Evolutionary conservation across 78 protist species (phyloP).

Genomic region (Dictyostelium capitatum): DNA sequence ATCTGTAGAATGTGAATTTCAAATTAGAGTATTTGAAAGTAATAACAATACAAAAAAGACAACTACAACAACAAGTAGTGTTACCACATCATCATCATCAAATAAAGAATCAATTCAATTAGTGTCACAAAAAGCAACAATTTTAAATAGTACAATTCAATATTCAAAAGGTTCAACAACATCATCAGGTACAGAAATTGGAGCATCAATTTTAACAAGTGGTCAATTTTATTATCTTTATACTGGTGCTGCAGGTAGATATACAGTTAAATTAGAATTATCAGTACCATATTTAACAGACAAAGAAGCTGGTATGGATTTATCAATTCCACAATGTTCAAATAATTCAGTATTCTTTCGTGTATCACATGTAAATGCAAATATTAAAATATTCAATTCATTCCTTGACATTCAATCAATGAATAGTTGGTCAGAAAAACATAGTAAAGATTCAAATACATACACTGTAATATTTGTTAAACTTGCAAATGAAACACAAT

Average conservation of each 20-base stretch:
- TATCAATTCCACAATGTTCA: slow-evolving; percentile 54
- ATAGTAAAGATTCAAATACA: slow-evolving; percentile 15
- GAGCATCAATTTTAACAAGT: slow-evolving; percentile 16
- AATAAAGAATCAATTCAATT: slow-evolving; percentile 30
- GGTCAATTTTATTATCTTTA: slow-evolving; percentile 12
- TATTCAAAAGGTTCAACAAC: neutral
- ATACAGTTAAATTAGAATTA: neutral
- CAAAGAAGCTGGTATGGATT: slow-evolving; percentile 66
- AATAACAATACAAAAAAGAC: neutral
- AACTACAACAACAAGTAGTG: neutral
- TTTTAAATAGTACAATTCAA: neutral
- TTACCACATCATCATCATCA: neutral
- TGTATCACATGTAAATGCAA: slow-evolving; percentile 49
- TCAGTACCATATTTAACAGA: slow-evolving; percentile 41
- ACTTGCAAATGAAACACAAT: slow-evolving; percentile 36
- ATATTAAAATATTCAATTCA: slow-evolving; percentile 65
- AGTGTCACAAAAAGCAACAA: slow-evolving; percentile 45
- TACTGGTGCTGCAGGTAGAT: slow-evolving; percentile 41
- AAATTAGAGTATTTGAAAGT: slow-evolving; percentile 34
- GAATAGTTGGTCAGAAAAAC: neutral
- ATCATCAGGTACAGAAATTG: neutral
- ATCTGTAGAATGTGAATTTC: slow-evolving; percentile 6
- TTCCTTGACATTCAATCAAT: slow-evolving; percentile 25
- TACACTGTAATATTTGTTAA: slow-evolving; percentile 47
- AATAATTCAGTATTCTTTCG: slow-evolving; percentile 46